These are phyloP conservation scores for Pseudogymnoascus sp. DNA, from an alignment of 2,329 filamentous ascomycete genomes.

Conservation along the genomic window DNA sequence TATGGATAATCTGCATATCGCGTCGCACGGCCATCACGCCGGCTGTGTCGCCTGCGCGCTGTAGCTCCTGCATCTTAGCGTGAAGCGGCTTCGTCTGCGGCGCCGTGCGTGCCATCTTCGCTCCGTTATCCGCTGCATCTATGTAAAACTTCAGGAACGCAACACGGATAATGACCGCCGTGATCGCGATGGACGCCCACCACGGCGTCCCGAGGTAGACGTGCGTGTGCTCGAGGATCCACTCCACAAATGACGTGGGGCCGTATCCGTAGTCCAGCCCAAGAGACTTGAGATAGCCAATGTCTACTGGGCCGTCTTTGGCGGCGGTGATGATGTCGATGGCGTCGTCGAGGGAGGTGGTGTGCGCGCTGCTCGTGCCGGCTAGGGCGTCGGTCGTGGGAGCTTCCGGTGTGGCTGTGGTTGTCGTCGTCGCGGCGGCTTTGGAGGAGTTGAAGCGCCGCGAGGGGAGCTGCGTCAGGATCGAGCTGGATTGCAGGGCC, in stretches of 20 bases:
- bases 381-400: conserved; percentile 14
- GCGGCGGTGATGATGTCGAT: conserved; percentile 19
- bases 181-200: conserved; percentile 66
- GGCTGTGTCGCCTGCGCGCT: conserved; percentile 37
- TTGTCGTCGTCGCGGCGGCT: conserved; percentile 10
- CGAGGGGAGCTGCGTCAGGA: conserved; percentile 22
- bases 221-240: conserved; percentile 74
- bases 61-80: conserved; percentile 41
- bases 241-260: conserved; percentile 66
- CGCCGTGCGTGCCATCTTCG: conserved; percentile 55
- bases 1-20: conserved; percentile 45
- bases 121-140: conserved; percentile 51
- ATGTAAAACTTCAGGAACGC: conserved; percentile 60
- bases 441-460: conserved; percentile 27
- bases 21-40: conserved; percentile 39
- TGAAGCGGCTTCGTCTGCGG: conserved; percentile 50
- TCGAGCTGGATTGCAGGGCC: conserved; percentile 15
- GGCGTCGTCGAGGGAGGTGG: conserved; percentile 18
- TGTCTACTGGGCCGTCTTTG: conserved; percentile 43
- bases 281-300: conserved; percentile 75
- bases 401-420: conserved; percentile 12
- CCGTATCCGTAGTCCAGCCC: conserved; percentile 87
- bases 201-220: conserved; percentile 69
- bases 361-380: not conserved
- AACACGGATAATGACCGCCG: conserved; percentile 58